Conservation (phyloP, 371 early-diverging fungal species). For the Apophysomyces variabilis region DNA sequence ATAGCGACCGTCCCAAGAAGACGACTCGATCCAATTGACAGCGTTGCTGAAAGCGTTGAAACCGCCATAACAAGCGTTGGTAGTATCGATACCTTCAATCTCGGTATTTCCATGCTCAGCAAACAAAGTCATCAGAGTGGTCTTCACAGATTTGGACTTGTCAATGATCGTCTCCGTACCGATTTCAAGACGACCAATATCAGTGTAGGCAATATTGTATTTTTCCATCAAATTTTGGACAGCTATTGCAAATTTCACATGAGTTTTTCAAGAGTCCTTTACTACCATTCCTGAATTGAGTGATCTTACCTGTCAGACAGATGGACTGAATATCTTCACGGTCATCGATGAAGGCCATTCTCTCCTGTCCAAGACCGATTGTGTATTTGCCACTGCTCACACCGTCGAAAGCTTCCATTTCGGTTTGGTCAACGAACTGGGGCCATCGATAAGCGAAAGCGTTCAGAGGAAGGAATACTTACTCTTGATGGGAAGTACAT, state of each 20-base stretch:
- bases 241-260: constrained; percentile 47
- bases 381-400: constrained; percentile 97
- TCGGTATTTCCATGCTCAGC: constrained; percentile 87
- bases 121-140: constrained; percentile 95
- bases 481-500: constrained; percentile 87
- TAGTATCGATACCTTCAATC: constrained; percentile 96
- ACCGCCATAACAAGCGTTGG: constrained; percentile 99
- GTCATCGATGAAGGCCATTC: constrained; percentile 96
- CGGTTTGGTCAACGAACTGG: constrained; percentile 88
- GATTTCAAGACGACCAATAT: constrained; percentile 96
- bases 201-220: constrained; percentile 81
- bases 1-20: constrained; percentile 91
- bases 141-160: constrained; percentile 97
- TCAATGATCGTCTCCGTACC: constrained; percentile 99
- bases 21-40: constrained; percentile 94
- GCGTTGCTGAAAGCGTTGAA: constrained; percentile 96
- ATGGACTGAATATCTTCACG: constrained; percentile 96
- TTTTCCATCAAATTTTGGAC: constrained; percentile 91
- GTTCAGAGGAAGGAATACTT: constrained; percentile 22
- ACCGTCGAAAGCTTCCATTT: constrained; percentile 89
- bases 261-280: no score
- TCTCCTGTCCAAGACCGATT: constrained; percentile 94
- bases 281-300: constrained; percentile 9
- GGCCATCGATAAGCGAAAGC: background rate
- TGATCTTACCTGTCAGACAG: constrained; percentile 78